Evolutionary conservation across 352 stramenopile genomes (phyloP).

Genomic region (Pythium pyrilobum): DNA sequence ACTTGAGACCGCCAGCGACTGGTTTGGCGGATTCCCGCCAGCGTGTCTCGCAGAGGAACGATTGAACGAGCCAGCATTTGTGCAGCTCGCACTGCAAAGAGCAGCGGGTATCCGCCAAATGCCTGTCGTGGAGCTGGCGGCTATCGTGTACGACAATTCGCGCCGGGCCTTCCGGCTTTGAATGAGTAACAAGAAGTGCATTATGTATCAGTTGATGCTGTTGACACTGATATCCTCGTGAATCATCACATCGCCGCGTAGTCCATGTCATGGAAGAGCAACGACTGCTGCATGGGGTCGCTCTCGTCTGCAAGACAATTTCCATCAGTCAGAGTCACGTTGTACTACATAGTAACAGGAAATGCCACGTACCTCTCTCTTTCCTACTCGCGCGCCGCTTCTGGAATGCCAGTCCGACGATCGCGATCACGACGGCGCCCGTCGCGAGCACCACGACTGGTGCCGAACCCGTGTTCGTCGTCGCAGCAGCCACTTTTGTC

Average conservation of each 20-base stretch:
- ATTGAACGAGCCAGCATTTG: constrained; percentile 50
- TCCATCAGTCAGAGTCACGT: background rate
- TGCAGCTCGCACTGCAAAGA: constrained; percentile 39
- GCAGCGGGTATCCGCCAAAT: constrained; percentile 38
- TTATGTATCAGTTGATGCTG: background rate
- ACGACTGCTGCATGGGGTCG: constrained; percentile 46
- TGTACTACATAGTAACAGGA: no score
- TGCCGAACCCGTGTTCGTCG: background rate
- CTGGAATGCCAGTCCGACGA: constrained; percentile 13
- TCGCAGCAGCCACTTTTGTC: background rate
- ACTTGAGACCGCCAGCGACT: background rate
- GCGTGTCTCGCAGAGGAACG: constrained; percentile 3
- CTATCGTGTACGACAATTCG: constrained; percentile 33
- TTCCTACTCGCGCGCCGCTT: constrained; percentile 3
- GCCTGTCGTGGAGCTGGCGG: constrained; percentile 27
- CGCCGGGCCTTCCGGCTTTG: constrained; percentile 31
- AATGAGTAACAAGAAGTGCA: background rate
- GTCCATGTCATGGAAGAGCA: constrained; percentile 69
- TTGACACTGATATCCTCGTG: background rate
- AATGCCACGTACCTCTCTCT: constrained; percentile 8
- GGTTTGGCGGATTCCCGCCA: background rate
- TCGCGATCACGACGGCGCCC: constrained; percentile 9
- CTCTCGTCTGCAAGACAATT: constrained; percentile 14
- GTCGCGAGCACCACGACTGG: constrained; percentile 7
- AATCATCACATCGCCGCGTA: constrained; percentile 59